Percentiles rank a stretch among this genome's conserved stretches.
Conservation (phyloP, 768 basidiomycete genomes). For the Lentinus tigrinus region DNA sequence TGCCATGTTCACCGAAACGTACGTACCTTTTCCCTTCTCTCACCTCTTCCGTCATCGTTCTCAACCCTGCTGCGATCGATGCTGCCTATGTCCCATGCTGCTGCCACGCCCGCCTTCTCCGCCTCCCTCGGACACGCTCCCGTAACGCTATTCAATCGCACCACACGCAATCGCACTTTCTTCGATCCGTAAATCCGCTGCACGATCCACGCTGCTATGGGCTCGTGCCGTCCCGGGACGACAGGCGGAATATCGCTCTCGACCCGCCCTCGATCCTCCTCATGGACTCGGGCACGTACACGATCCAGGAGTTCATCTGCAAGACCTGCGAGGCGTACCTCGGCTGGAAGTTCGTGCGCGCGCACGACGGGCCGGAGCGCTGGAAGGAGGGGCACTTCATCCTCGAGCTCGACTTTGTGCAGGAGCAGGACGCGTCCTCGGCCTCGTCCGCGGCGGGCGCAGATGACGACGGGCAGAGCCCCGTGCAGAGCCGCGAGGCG, state of each 20-base stretch:
- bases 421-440: constrained; percentile 2
- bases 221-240: too few species aligned
- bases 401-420: constrained; percentile 45
- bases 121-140: not conserved
- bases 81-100: not conserved
- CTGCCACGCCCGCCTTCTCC: too few species aligned
- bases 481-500: constrained; percentile 30
- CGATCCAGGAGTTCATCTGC: constrained; percentile 57
- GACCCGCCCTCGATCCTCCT: constrained; percentile 50
- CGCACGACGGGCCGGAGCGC: constrained; percentile 52
- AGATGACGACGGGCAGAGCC: not conserved
- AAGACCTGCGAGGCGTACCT: constrained; percentile 48
- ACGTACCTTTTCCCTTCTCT: constrained; percentile 20
- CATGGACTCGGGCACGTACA: constrained; percentile 64
- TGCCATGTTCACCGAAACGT: constrained; percentile 57
- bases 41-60: not conserved
- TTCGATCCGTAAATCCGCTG: not conserved
- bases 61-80: not conserved
- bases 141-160: not conserved
- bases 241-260: constrained; percentile 47
- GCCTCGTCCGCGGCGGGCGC: constrained; percentile 27
- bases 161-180: not conserved
- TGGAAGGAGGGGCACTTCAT: constrained; percentile 64
- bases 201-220: too few species aligned
- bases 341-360: constrained; percentile 65